These are phyloP conservation scores for Boletus edulis DNA, from an alignment of 768 basidiomycete genomes.

Conservation along the genomic window DNA sequence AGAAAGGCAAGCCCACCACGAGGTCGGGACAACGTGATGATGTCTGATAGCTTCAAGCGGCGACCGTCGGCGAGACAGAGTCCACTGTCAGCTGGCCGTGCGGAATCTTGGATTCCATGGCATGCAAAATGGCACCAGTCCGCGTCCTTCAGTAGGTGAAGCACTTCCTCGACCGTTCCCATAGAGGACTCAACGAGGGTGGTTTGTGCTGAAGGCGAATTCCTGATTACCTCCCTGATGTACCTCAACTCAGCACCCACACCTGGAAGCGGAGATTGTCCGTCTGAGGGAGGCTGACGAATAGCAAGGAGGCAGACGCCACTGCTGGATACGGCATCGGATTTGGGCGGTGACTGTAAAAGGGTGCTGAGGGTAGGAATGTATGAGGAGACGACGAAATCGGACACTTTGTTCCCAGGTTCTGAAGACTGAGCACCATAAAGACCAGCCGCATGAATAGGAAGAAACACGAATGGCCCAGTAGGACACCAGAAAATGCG, in stretches of 20 bases:
- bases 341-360: neutral
- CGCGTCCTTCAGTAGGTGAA: neutral
- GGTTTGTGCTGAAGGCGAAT: neutral
- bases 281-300: constrained; percentile 15
- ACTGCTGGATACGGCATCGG: neutral
- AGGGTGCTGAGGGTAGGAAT: constrained; percentile 13
- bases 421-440: neutral
- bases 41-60: neutral
- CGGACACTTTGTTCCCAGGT: neutral
- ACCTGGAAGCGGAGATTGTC: constrained; percentile 8
- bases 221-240: constrained; percentile 1
- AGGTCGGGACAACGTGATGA: neutral
- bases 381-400: neutral
- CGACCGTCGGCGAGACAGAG: neutral
- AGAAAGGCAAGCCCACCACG: constrained; percentile 2
- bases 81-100: neutral
- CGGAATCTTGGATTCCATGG: neutral
- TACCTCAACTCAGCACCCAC: constrained; percentile 20
- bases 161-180: constrained; percentile 15
- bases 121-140: constrained; percentile 4
- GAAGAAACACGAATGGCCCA: neutral
- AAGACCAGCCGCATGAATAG: constrained; percentile 1
- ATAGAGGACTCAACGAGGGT: neutral
- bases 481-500: constrained; percentile 4
- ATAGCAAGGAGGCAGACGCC: neutral